Percentiles rank a stretch among this genome's conserved stretches.
Conservation (phyloP, 768 basidiomycete species). For the Lactifluus subvellereus region DNA sequence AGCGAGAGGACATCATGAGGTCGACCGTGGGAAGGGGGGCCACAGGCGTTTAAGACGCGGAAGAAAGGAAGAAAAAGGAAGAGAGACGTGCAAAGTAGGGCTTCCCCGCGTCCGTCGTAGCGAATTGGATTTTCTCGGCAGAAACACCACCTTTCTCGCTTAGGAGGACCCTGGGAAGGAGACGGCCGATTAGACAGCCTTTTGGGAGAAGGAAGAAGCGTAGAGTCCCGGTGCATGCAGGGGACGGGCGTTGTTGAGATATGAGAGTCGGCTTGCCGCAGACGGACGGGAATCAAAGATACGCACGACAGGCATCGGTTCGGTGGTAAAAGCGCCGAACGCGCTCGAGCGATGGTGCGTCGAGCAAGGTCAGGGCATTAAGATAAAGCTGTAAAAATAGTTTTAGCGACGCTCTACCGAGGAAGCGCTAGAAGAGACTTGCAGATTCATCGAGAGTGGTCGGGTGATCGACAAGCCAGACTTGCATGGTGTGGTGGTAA, state of each 20-base stretch:
- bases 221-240: too few relatives aligned
- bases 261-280: background rate
- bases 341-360: constrained; percentile 47
- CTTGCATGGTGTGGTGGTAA: background rate
- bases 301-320: constrained; percentile 70
- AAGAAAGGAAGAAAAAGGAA: background rate
- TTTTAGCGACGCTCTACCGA: background rate
- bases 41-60: background rate
- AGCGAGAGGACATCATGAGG: background rate
- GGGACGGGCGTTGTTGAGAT: background rate
- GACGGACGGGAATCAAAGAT: too few relatives aligned
- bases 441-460: constrained; percentile 19
- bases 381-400: constrained; percentile 50
- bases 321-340: constrained; percentile 64
- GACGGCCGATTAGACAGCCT: constrained; percentile 76
- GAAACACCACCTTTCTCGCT: constrained; percentile 50
- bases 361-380: constrained; percentile 50
- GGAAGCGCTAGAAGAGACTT: background rate
- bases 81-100: constrained; percentile 60
- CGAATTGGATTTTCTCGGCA: constrained; percentile 45
- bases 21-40: background rate
- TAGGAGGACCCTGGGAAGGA: constrained; percentile 62
- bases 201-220: background rate
- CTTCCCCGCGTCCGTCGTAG: constrained; percentile 58
- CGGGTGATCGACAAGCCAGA: constrained; percentile 22